Percentiles rank a stretch among this genome's conserved stretches.
phyloP scores from a whole-genome alignment of 2,329 filamentous ascomycete genomes.

The Venturia asperata region DNA sequence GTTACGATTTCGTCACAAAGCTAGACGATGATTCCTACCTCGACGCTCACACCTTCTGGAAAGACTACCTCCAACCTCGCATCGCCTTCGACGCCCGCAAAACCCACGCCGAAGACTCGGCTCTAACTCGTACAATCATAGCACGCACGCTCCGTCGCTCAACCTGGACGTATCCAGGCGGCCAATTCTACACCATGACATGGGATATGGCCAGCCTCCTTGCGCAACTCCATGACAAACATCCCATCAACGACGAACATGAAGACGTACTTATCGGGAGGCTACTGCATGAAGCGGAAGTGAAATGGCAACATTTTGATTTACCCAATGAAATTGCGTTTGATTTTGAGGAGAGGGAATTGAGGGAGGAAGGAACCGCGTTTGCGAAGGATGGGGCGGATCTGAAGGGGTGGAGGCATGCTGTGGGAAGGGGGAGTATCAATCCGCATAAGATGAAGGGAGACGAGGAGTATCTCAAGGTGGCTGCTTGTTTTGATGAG shows the following conservation, averaged over 20 bases:
- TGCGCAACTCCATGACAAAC: constrained; percentile 24
- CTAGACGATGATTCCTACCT: constrained; percentile 32
- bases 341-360: constrained; percentile 11
- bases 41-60: constrained; percentile 30
- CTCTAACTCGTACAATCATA: constrained; percentile 26
- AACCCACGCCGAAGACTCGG: background rate
- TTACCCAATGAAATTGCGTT: constrained; percentile 16
- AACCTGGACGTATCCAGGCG: constrained; percentile 27
- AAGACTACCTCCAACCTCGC: constrained; percentile 26
- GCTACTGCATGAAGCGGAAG: constrained; percentile 16
- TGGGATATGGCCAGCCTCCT: constrained; percentile 31
- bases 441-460: constrained; percentile 19
- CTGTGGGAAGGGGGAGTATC: background rate
- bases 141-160: constrained; percentile 28
- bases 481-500: constrained; percentile 15
- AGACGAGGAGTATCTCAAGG: constrained; percentile 15
- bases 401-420: constrained; percentile 12
- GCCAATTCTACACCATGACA: constrained; percentile 32
- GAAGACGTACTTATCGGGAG: constrained; percentile 15
- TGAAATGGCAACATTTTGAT: background rate
- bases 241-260: constrained; percentile 11
- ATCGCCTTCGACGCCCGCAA: constrained; percentile 22
- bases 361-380: background rate
- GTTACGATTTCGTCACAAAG: constrained; percentile 31
- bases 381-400: constrained; percentile 2